Evolutionary conservation across 805 yeast species (phyloP), one percentile per base, ranked within the genome.

Genomic region (Wickerhamomyces xylosicus): DNA sequence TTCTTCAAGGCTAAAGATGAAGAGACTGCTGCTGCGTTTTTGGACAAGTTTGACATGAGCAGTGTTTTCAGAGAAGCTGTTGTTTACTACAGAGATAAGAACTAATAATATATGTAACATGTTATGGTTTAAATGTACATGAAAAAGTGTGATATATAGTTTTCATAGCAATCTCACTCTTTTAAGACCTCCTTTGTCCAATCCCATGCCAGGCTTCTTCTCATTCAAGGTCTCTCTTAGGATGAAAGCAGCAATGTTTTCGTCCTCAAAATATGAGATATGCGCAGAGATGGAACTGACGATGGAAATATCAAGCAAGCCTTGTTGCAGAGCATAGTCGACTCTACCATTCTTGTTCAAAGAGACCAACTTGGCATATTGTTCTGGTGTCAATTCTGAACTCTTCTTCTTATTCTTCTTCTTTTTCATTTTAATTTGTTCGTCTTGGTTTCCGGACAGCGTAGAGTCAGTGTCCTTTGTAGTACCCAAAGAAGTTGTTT

Each of bases 221-320:
- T 49, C 43, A 5, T 45, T 45, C 25, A 61, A 44, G 8, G 82
- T 54, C 53, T 86, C 87, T 35, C 65, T 67, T 54, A 89, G 58
- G 5, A 90, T 57, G 48, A 90, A 89, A 1, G 80, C 81, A 0
- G 94, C 87, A 29, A 90, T 77, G 50, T 87, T 87, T 37, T 76
- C 70, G 48, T 86, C 95, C 53, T 86, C 95, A 55, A 90, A 80
- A 57, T 90, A 90, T 35, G 85, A 77, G 13, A 85, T 77, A 58
- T 90, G 98, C 0, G 97, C 92, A 37, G 84, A 84, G 8, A 90
- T 65, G 0, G 95, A 92, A 3, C 86, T 73, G 10, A 90, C 67
- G 28, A 86, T 58, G 21, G 94, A 83, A 17, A 87, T 71, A 49
- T 87, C 95, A 45, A 89, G 71, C 18, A 80, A 67, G 9, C 90